phyloP scores from a whole-genome alignment of 2,329 filamentous ascomycete genomes.

The Venturia aucupariae region DNA sequence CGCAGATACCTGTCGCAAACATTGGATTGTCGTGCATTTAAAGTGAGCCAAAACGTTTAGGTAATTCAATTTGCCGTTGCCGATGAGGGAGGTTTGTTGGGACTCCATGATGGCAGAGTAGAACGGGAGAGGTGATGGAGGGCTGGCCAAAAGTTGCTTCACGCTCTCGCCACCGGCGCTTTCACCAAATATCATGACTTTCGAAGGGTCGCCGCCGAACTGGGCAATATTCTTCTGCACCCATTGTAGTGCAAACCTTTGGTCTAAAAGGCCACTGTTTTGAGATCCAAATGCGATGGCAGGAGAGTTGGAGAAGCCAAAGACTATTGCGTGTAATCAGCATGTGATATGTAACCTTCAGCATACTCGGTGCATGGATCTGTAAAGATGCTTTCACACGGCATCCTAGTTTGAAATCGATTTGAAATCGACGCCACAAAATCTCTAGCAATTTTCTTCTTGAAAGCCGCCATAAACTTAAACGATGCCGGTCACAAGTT shows the following conservation, averaged over 20 bases:
- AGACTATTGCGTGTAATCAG: conserved; percentile 19
- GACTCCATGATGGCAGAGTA: conserved; percentile 25
- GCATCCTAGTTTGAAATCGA: too few relatives aligned
- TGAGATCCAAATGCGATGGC: conserved; percentile 25
- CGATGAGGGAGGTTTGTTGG: neutral
- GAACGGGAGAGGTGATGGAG: conserved; percentile 23
- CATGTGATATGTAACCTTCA: too few relatives aligned
- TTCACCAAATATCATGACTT: conserved; percentile 23
- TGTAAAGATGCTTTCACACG: too few relatives aligned
- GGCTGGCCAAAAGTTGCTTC: conserved; percentile 26
- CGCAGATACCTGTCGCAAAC: conserved; percentile 13
- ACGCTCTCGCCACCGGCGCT: conserved; percentile 24
- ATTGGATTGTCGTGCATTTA: neutral
- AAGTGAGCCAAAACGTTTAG: neutral
- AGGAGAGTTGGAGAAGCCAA: conserved; percentile 32
- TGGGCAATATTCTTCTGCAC: conserved; percentile 28
- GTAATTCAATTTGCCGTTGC: neutral
- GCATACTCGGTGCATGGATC: too few relatives aligned
- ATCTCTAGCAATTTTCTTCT: too few relatives aligned
- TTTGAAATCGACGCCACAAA: too few relatives aligned
- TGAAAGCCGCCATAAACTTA: too few relatives aligned
- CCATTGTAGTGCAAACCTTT: conserved; percentile 29
- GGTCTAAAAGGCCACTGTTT: conserved; percentile 31
- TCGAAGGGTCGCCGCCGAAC: conserved; percentile 30
- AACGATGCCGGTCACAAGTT: too few relatives aligned